Conservation (phyloP, 257 asterid species). For the Rhazya stricta region DNA sequence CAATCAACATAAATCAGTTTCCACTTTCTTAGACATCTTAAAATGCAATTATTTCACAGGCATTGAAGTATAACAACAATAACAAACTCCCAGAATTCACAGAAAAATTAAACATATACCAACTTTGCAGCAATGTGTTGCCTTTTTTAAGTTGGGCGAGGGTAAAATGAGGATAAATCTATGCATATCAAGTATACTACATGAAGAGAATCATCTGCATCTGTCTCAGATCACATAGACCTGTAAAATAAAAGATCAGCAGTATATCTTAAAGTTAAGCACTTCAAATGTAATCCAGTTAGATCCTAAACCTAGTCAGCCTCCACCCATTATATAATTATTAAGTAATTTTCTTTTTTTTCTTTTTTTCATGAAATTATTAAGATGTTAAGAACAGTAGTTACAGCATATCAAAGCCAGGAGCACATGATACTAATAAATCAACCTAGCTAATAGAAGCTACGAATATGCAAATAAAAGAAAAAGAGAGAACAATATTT, state of each 20-base stretch:
- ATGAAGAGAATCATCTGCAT: background rate
- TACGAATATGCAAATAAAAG: background rate
- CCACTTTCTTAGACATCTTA: background rate
- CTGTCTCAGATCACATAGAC: background rate
- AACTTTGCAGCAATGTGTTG: background rate
- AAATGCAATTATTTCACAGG: background rate
- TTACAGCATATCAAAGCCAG: background rate
- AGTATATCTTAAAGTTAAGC: background rate
- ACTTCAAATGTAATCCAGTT: background rate
- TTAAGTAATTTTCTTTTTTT: background rate
- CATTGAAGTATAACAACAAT: background rate
- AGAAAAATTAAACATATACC: background rate
- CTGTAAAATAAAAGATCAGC: background rate
- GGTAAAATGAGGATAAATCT: background rate
- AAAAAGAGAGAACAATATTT: too few species aligned
- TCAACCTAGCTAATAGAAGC: background rate
- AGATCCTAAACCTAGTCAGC: background rate
- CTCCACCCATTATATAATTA: background rate
- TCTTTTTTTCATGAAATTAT: background rate
- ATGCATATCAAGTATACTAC: background rate
- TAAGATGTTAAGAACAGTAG: background rate
- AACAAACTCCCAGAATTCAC: too few species aligned
- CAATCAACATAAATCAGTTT: background rate
- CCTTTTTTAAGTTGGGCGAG: background rate
- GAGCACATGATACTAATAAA: background rate